phyloP scores from a whole-genome alignment of 2,329 filamentous ascomycete species.

The Rosellinia necatrix region DNA sequence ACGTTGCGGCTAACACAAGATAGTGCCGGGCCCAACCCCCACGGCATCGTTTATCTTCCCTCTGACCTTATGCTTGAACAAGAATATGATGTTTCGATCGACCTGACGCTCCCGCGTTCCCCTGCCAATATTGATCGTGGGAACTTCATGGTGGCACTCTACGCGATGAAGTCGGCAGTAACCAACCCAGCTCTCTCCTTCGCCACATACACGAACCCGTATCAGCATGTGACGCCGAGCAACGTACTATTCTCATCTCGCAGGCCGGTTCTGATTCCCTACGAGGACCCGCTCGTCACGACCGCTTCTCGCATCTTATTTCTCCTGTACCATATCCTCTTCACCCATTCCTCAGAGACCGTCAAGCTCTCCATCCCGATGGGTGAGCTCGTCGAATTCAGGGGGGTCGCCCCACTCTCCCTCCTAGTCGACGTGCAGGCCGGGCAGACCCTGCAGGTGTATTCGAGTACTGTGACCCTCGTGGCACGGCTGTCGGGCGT shows the following conservation, averaged over 20 bases:
- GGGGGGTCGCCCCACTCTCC: conserved; percentile 49
- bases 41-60: conserved; percentile 53
- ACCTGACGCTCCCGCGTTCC: conserved; percentile 78
- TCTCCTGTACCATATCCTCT: conserved; percentile 71
- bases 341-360: conserved; percentile 65
- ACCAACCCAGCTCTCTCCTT: conserved; percentile 37
- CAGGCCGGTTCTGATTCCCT: conserved; percentile 79
- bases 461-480: conserved; percentile 69
- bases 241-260: conserved; percentile 66
- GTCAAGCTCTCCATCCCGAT: conserved; percentile 69
- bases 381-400: conserved; percentile 74
- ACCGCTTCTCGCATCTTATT: conserved; percentile 63
- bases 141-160: conserved; percentile 92
- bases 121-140: conserved; percentile 75
- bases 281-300: conserved; percentile 72
- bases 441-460: conserved; percentile 74
- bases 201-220: conserved; percentile 27
- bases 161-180: conserved; percentile 61
- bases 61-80: conserved; percentile 70
- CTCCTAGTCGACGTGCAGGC: conserved; percentile 70
- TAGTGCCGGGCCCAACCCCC: conserved; percentile 58
- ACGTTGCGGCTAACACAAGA: not conserved
- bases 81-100: conserved; percentile 81
- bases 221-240: conserved; percentile 44
- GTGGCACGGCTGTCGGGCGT: conserved; percentile 77